phyloP scores from a whole-genome alignment of 106 monocot species.

The Vanilla planifolia region DNA sequence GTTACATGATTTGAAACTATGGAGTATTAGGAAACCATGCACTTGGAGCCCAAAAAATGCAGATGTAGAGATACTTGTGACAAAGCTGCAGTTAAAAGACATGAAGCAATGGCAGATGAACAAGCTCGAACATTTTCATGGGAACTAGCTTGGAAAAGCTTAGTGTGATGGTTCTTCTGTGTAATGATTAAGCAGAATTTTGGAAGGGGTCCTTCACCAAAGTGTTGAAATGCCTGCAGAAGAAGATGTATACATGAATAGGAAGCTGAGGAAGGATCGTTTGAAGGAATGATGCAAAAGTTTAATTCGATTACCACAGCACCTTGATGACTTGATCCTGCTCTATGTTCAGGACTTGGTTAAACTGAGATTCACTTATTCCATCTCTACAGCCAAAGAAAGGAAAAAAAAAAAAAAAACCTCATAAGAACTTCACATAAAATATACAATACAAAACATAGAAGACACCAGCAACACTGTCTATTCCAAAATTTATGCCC shows the following conservation, averaged over 20 bases:
- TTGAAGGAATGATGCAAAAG: neutral
- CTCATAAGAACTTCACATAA: neutral
- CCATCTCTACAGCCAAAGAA: constrained; percentile 51
- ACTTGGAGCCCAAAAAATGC: neutral
- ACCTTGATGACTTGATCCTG: constrained; percentile 68
- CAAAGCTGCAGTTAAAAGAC: neutral
- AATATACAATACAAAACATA: too few species aligned
- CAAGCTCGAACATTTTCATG: constrained; percentile 53
- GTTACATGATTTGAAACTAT: neutral
- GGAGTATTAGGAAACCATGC: too few species aligned
- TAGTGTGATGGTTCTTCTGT: constrained; percentile 79
- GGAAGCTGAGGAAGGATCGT: neutral
- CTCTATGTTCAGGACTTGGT: constrained; percentile 66
- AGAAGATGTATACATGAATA: neutral
- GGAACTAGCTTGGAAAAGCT: constrained; percentile 41
- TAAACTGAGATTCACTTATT: constrained; percentile 71
- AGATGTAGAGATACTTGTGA: neutral
- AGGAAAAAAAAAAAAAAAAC: too few species aligned
- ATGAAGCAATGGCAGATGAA: neutral
- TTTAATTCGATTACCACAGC: neutral
- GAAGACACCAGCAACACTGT: too few species aligned
- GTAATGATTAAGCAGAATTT: constrained; percentile 64
- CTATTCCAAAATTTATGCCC: too few species aligned
- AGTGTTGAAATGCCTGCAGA: constrained; percentile 46
- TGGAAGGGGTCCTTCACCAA: constrained; percentile 47